Conservation (phyloP, 1,284 basidiomycete species). For the Neotropicomus parvogracilis region DNA sequence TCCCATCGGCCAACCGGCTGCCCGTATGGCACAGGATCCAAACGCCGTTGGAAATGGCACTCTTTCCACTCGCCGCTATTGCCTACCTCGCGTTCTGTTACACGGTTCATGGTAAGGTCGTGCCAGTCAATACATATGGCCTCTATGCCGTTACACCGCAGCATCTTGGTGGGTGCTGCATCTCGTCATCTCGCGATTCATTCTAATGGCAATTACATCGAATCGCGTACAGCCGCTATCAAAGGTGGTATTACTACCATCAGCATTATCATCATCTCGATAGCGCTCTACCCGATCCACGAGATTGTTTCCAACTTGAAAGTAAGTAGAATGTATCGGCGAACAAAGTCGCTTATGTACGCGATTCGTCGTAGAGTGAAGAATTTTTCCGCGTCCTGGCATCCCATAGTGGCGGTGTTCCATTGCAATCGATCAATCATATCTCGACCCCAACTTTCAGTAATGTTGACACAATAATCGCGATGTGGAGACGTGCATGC, state of each 20-base stretch:
- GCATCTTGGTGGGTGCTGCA: conserved; percentile 19
- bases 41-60: conserved; percentile 16
- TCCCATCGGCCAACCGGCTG: neutral
- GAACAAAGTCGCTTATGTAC: neutral
- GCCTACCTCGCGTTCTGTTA: conserved; percentile 30
- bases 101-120: conserved; percentile 21
- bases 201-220: neutral
- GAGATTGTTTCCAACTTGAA: conserved; percentile 20
- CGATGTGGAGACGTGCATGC: conserved; percentile 19
- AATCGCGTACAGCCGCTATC: conserved; percentile 18
- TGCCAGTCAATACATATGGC: conserved; percentile 26
- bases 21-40: conserved; percentile 9
- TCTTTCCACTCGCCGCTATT: conserved; percentile 27
- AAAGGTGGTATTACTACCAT: conserved; percentile 29
- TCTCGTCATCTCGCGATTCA: neutral
- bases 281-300: conserved; percentile 26
- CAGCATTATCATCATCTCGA: conserved; percentile 29
- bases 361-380: conserved; percentile 20
- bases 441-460: conserved; percentile 29
- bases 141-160: conserved; percentile 15
- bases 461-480: conserved; percentile 10
- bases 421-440: conserved; percentile 21
- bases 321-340: conserved; percentile 4
- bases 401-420: conserved; percentile 19
- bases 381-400: conserved; percentile 29